Evolutionary conservation across 768 basidiomycete species (phyloP).

Genomic region (Auricularia cornea): DNA sequence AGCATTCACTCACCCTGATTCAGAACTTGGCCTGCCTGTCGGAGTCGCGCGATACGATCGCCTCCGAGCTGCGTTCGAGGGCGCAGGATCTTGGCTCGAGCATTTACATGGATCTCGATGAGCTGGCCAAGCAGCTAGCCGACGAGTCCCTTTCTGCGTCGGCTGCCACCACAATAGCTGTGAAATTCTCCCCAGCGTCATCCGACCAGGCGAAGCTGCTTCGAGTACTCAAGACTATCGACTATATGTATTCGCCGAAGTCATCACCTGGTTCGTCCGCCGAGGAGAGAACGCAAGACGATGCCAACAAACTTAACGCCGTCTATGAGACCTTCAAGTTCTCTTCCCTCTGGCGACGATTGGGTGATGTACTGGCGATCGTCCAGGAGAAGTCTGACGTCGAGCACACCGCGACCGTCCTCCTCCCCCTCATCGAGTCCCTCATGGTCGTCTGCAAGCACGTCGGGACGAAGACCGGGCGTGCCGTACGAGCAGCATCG

Average conservation of each 20-base stretch:
- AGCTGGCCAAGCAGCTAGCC: conserved; percentile 52
- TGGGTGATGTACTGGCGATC: conserved; percentile 81
- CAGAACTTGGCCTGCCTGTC: conserved; percentile 86
- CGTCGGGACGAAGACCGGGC: conserved; percentile 49
- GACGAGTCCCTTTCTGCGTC: conserved; percentile 44
- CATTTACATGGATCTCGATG: conserved; percentile 68
- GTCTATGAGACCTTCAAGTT: conserved; percentile 93
- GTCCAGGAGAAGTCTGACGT: conserved; percentile 75
- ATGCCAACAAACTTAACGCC: conserved; percentile 67
- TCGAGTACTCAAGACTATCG: conserved; percentile 92
- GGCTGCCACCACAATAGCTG: conserved; percentile 59
- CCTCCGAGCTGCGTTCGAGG: conserved; percentile 75
- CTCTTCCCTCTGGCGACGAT: conserved; percentile 75
- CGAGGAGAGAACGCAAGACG: conserved; percentile 35
- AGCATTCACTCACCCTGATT: conserved; percentile 83
- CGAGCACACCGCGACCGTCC: conserved; percentile 84
- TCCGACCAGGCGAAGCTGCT: conserved; percentile 95
- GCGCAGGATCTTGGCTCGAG: conserved; percentile 82
- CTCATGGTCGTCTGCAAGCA: conserved; percentile 99
- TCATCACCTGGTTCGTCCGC: conserved; percentile 27
- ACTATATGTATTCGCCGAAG: conserved; percentile 82
- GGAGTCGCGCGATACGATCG: conserved; percentile 80
- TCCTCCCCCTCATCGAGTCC: conserved; percentile 90
- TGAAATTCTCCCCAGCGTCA: conserved; percentile 89
- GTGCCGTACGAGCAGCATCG: conserved; percentile 48